These are phyloP conservation scores for Boletus rubropictus DNA, from an alignment of 768 basidiomycete genomes.

Conservation along the genomic window DNA sequence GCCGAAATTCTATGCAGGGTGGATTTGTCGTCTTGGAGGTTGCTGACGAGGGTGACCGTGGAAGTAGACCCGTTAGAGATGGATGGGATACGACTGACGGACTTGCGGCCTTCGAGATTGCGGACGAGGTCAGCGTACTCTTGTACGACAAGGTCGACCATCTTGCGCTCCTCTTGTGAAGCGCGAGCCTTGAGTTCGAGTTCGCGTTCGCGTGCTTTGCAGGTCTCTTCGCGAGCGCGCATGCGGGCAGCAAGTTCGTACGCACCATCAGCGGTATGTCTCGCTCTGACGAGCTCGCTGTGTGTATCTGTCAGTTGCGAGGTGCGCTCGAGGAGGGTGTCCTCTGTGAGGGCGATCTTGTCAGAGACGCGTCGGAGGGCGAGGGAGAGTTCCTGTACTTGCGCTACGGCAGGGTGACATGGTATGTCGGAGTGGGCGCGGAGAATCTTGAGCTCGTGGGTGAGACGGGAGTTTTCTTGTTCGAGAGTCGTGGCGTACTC, in stretches of 20 bases:
- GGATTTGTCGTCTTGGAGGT: slow-evolving; percentile 44
- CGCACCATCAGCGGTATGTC: slow-evolving; percentile 43
- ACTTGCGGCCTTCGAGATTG: slow-evolving; percentile 46
- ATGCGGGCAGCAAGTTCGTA: slow-evolving; percentile 50
- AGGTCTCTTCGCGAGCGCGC: slow-evolving; percentile 51
- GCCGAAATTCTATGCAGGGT: slow-evolving; percentile 43
- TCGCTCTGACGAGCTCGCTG: slow-evolving; percentile 41
- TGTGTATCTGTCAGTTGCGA: slow-evolving; percentile 40
- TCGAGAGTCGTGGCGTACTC: slow-evolving; percentile 36
- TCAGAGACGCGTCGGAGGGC: slow-evolving; percentile 64
- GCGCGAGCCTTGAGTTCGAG: slow-evolving; percentile 41
- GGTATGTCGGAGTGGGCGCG: slow-evolving; percentile 46
- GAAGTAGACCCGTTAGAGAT: slow-evolving; percentile 12
- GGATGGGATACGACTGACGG: slow-evolving; percentile 10
- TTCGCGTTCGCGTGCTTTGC: slow-evolving; percentile 42
- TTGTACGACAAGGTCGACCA: slow-evolving; percentile 58
- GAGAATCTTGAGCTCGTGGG: slow-evolving; percentile 51
- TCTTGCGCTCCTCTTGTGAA: slow-evolving; percentile 52
- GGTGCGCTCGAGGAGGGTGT: slow-evolving; percentile 44
- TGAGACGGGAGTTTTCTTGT: slow-evolving; percentile 52
- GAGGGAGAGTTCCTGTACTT: slow-evolving; percentile 54
- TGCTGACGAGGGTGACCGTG: slow-evolving; percentile 26
- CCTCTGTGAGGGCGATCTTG: slow-evolving; percentile 60
- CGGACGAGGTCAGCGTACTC: slow-evolving; percentile 77
- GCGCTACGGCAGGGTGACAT: slow-evolving; percentile 33